Evolutionary conservation across 2,329 filamentous ascomycete genomes (phyloP), one percentile per base, ranked within the genome.

Genomic region (Daldinia sp.): DNA sequence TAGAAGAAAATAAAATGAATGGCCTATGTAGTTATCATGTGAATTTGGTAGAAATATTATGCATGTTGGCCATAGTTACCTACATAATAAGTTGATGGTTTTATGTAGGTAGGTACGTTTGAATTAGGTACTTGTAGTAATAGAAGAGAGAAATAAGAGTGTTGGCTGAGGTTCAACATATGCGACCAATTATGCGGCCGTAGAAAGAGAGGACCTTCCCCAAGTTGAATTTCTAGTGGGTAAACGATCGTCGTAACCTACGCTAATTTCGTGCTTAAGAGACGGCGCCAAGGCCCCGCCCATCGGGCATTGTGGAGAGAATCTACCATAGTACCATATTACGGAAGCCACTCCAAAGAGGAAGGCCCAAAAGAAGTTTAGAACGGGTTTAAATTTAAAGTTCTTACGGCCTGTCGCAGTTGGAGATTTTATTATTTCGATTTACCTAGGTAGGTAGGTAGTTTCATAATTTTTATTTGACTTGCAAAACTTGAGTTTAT

Each of bases 131-230:
- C 42, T 7, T 42, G 18, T 23, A 26, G 20, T 46, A 46, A 2
- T 6, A 9, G 18, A 42, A 12, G n/a, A 42, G 13, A 18, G 9
- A 26, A 15, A 15, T 39, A 15, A 6, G 5, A 42, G 15, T 41
- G 59, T 30, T 44, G 37, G 42, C 13, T 39, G 33, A 50, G 58
- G 58, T 62, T 55, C 35, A 65, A 57, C 63, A 63, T 12, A 57
- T 54, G 58, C 58, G 59, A 54, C 66, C 66, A 26, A 15, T 69
- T 60, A 58, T 65, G 66, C 66, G 48, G 15, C 66, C 62, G 12
- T 39, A n/a, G 33, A 44, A 23, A 23, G 20, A 18, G 26, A 50
- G 26, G 41, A 15, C 6, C 41, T 39, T 39, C 41, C 41, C 41
- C 41, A 42, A 42, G 13, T 51, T 51, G 46, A 51, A n/a, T 30